A percentile compares a stretch with the other conserved stretches of the same genome.
phyloP scores from a whole-genome alignment of 2,329 filamentous ascomycete species.

The Magnaporthales sp. region DNA sequence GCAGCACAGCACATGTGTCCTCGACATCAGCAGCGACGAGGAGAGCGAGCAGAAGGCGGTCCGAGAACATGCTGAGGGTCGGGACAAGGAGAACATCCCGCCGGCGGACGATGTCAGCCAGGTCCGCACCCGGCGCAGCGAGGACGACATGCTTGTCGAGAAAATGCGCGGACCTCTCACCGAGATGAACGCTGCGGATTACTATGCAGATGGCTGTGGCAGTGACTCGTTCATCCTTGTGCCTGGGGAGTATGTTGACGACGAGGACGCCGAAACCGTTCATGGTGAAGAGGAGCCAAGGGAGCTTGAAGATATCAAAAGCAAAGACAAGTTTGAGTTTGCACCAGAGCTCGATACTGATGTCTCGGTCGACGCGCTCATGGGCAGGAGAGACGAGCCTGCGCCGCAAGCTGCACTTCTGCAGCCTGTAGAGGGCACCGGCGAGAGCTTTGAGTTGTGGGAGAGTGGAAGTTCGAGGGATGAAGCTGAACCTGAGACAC shows the following conservation, averaged over 20 bases:
- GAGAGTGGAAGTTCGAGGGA: constrained; percentile 60
- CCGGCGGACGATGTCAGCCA: constrained; percentile 59
- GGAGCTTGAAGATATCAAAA: constrained; percentile 5
- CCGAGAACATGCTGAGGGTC: constrained; percentile 46
- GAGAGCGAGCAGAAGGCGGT: constrained; percentile 51
- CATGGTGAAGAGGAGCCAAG: constrained; percentile 21
- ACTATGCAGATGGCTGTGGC: constrained; percentile 58
- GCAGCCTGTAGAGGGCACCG: constrained; percentile 48
- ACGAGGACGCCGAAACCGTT: constrained; percentile 32
- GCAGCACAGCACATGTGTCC: constrained; percentile 76
- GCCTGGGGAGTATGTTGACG: constrained; percentile 30
- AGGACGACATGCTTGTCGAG: constrained; percentile 52
- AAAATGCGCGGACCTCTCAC: constrained; percentile 56
- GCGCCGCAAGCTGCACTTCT: constrained; percentile 38
- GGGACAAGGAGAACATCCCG: constrained; percentile 90
- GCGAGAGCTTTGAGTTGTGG: constrained; percentile 59
- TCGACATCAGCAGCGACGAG: constrained; percentile 88
- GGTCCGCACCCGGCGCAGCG: constrained; percentile 30
- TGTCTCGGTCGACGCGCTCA: constrained; percentile 25
- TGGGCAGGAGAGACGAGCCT: constrained; percentile 24
- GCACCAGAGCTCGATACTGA: constrained; percentile 15
- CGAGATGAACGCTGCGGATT: constrained; percentile 60
- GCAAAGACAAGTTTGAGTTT: constrained; percentile 15
- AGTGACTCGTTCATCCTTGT: constrained; percentile 53
- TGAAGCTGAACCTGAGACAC: constrained; percentile 29